Conservation (phyloP, 805 yeast species). For the Yarrowia bubula region DNA sequence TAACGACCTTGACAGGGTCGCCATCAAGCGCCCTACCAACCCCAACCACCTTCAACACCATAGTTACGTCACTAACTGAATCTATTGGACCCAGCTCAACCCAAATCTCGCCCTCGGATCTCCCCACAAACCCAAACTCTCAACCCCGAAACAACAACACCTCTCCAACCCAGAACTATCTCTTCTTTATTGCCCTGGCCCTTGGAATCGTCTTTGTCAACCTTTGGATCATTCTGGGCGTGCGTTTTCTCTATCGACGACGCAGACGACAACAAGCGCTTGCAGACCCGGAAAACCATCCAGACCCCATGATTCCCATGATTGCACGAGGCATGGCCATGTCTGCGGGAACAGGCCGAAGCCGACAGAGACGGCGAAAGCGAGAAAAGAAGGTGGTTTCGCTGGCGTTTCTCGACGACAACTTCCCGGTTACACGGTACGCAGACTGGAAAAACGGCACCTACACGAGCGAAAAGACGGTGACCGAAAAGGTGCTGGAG, state of each 20-base stretch:
- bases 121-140: slow-evolving; percentile 23
- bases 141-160: neutral
- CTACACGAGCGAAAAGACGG: slow-evolving; percentile 15
- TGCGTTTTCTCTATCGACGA: slow-evolving; percentile 37
- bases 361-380: slow-evolving; percentile 31
- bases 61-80: neutral
- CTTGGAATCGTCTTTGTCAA: slow-evolving; percentile 40
- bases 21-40: neutral
- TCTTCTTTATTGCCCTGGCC: slow-evolving; percentile 41
- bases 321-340: slow-evolving; percentile 29
- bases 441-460: slow-evolving; percentile 34
- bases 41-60: neutral
- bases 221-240: slow-evolving; percentile 40
- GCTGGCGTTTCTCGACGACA: slow-evolving; percentile 35
- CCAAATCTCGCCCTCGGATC: neutral
- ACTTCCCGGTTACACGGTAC: slow-evolving; percentile 39
- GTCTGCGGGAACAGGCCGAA: slow-evolving; percentile 20
- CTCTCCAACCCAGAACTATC: slow-evolving; percentile 6
- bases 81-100: neutral
- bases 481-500: neutral
- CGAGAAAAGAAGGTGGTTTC: slow-evolving; percentile 33
- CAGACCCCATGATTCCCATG: slow-evolving; percentile 30
- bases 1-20: neutral
- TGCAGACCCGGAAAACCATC: slow-evolving; percentile 24
- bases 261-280: slow-evolving; percentile 33